Evolutionary conservation across 2,329 filamentous ascomycete species (phyloP).

Genomic region (Thermothelomyces thermophilus): DNA sequence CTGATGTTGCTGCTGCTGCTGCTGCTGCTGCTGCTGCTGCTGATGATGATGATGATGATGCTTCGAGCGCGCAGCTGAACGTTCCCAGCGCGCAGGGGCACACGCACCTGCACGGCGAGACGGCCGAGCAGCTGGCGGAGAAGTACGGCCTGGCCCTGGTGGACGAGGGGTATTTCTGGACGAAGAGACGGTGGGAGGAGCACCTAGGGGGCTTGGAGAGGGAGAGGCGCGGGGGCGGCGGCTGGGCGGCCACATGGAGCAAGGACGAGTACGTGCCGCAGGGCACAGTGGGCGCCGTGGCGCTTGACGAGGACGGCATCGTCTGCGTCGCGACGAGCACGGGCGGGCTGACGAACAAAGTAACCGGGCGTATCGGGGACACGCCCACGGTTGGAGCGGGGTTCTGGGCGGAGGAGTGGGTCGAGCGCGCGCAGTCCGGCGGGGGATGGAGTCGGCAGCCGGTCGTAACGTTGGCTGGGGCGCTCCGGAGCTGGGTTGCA

Average conservation of each 20-base stretch:
- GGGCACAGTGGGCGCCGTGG: constrained; percentile 78
- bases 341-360: constrained; percentile 82
- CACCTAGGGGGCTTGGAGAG: constrained; percentile 49
- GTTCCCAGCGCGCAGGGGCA: constrained; percentile 60
- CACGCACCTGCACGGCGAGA: constrained; percentile 58
- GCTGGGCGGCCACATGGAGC: constrained; percentile 51
- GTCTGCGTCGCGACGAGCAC: constrained; percentile 62
- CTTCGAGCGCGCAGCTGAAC: constrained; percentile 27
- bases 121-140: constrained; percentile 62
- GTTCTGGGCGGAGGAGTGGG: constrained; percentile 87
- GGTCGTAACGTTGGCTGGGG: constrained; percentile 35
- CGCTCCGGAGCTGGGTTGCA: constrained; percentile 44
- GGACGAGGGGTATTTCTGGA: constrained; percentile 69
- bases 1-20: too few relatives aligned
- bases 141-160: constrained; percentile 66
- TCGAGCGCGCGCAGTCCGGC: constrained; percentile 35
- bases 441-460: constrained; percentile 20
- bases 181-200: constrained; percentile 64
- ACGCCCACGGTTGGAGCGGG: constrained; percentile 78
- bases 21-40: not conserved
- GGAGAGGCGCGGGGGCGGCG: constrained; percentile 36
- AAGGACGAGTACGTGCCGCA: constrained; percentile 65
- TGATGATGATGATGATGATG: not conserved
- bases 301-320: constrained; percentile 67
- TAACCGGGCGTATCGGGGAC: constrained; percentile 78